Evolutionary conservation across 257 asterid species (phyloP), one percentile per base, ranked within the genome.

Genomic region (Penstemon davidsonii): DNA sequence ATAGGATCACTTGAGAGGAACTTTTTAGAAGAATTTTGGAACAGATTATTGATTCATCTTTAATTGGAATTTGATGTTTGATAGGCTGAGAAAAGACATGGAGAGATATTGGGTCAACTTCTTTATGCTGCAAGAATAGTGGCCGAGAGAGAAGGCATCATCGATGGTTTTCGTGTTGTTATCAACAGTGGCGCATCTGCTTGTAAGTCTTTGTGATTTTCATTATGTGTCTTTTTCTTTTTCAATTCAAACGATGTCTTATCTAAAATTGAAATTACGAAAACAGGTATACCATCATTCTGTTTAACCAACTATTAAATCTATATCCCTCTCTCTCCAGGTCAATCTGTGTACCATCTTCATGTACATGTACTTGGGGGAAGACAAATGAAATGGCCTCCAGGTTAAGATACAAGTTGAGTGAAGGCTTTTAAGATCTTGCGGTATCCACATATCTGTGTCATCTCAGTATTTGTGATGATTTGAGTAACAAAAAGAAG

Each of bases 311-410:
- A 25, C 55, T 59, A 15, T 8, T 54, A 45, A 55, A n/a, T 47
- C 60, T 62, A 57, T 64, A 53, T 42, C 33, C 2, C 33, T 25
- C 19, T 25, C 9, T 75, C 60, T 79, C 33, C 52, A 92, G 97
- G 97, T 80, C 97, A 93, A 85, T 88, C 97, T 4, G 98, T 93
- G 53, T 93, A 93, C 85, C 98, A 93, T 87, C 84, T 93, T 74
- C 98, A 93, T 85, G 75, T 93, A 72, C 98, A 90, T 66, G 98
- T 93, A 45, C 96, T 93, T 62, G 98, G 96, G 3, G 96, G 92
- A 57, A 88, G 99, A 77, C 97, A 90, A 78, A 80, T 93, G 95
- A 87, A 87, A 76, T 93, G 99, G 99, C 99, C 99, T 5, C 86
- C 99, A 44, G 99, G 99, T 63, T 90, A 76, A 86, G 70, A 46